These are phyloP conservation scores for Sporopachydermia quercuum DNA, from an alignment of 805 yeast species.

Conservation along the genomic window DNA sequence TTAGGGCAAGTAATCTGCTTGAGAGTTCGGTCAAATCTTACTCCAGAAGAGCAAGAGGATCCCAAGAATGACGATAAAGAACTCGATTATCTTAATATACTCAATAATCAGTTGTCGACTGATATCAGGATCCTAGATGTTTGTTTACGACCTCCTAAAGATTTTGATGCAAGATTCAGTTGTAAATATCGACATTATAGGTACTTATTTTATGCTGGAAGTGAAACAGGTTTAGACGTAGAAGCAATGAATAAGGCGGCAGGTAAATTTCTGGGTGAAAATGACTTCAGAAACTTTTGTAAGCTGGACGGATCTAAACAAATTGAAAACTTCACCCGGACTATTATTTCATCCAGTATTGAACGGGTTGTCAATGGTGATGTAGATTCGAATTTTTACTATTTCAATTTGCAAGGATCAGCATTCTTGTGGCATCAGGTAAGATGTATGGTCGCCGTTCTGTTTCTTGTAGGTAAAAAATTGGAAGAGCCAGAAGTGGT, in stretches of 20 bases:
- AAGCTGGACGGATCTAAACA: slow-evolving; percentile 91
- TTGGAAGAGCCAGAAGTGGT: slow-evolving; percentile 50
- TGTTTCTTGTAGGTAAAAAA: slow-evolving; percentile 69
- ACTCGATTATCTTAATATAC: slow-evolving; percentile 56
- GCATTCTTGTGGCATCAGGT: slow-evolving; percentile 98
- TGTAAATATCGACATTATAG: slow-evolving; percentile 78
- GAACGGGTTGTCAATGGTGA: slow-evolving; percentile 13
- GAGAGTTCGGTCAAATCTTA: slow-evolving; percentile 52
- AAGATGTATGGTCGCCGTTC: slow-evolving; percentile 80
- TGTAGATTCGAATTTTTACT: slow-evolving; percentile 26
- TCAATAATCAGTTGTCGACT: slow-evolving; percentile 65
- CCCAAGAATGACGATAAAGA: slow-evolving; percentile 48
- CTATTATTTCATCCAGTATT: slow-evolving; percentile 39
- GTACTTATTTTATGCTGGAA: slow-evolving; percentile 49
- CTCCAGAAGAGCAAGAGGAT: slow-evolving; percentile 44
- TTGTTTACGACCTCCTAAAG: slow-evolving; percentile 67
- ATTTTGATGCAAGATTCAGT: slow-evolving; percentile 86
- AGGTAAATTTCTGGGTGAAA: slow-evolving; percentile 44
- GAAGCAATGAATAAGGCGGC: slow-evolving; percentile 61
- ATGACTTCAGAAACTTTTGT: slow-evolving; percentile 91
- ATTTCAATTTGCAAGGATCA: slow-evolving; percentile 67
- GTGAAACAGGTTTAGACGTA: slow-evolving; percentile 33
- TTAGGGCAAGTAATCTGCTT: slow-evolving; percentile 87
- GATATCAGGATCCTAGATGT: slow-evolving; percentile 77
- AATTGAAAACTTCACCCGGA: slow-evolving; percentile 62